These are phyloP conservation scores for Perkinsela sp. DNA, from an alignment of 208 protist species.

Conservation along the genomic window DNA sequence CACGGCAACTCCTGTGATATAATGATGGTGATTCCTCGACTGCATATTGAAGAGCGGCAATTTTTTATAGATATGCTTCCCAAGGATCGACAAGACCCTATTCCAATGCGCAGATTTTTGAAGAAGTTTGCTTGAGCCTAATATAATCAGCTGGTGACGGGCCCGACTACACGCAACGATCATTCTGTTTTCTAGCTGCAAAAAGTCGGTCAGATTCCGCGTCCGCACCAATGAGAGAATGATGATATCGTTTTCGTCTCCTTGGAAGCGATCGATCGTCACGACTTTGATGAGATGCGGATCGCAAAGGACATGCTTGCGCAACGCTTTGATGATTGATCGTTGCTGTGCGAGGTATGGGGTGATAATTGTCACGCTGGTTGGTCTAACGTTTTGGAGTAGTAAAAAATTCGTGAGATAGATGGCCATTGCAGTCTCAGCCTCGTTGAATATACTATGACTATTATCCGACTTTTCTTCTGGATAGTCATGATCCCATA, in stretches of 20 bases:
- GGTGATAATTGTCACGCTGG: slow-evolving; percentile 63
- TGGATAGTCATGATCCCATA: slow-evolving; percentile 49
- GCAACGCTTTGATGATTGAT: slow-evolving; percentile 20
- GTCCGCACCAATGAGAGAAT: slow-evolving; percentile 72
- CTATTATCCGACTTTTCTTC: slow-evolving; percentile 9
- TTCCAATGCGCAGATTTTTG: slow-evolving; percentile 35
- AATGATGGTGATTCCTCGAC: too few relatives aligned
- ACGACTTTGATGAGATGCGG: slow-evolving; percentile 11
- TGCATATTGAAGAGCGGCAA: not conserved
- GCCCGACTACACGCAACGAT: slow-evolving; percentile 76
- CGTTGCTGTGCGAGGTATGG: slow-evolving; percentile 71
- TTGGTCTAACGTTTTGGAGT: slow-evolving; percentile 42
- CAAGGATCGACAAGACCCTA: slow-evolving; percentile 20
- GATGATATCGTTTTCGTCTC: slow-evolving; percentile 74
- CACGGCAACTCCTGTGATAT: too few relatives aligned
- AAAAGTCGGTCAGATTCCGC: slow-evolving; percentile 71
- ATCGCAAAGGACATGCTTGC: not conserved
- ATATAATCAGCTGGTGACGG: slow-evolving; percentile 48
- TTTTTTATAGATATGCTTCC: not conserved
- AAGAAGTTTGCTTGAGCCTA: slow-evolving; percentile 41
- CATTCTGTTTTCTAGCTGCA: slow-evolving; percentile 62
- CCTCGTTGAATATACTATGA: slow-evolving; percentile 16
- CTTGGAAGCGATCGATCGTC: slow-evolving; percentile 81
- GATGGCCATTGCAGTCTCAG: slow-evolving; percentile 38
- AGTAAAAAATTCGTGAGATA: slow-evolving; percentile 29